These are phyloP conservation scores for Camelina laxa DNA, from an alignment of 345 rosid species.

Conservation along the genomic window DNA sequence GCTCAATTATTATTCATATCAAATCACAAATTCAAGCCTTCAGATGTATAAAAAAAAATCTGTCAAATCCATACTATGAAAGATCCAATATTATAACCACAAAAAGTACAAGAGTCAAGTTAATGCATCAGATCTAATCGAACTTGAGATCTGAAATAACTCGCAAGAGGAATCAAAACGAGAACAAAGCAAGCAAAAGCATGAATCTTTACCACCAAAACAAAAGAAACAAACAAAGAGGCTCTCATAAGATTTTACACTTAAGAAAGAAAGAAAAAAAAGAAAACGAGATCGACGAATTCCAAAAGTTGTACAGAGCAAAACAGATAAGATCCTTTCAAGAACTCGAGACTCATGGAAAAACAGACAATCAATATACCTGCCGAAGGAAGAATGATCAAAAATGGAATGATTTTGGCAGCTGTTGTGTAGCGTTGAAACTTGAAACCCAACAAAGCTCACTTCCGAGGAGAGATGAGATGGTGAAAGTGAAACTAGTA, in stretches of 20 bases:
- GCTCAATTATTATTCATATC: too few relatives aligned
- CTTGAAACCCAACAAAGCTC: constrained; percentile 24
- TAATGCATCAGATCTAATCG: constrained; percentile 22
- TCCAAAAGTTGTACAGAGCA: neutral
- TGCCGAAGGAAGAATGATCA: neutral
- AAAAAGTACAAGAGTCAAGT: neutral
- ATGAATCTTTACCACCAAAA: neutral
- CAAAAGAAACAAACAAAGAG: neutral
- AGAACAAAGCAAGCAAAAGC: neutral
- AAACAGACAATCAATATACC: neutral
- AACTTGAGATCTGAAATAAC: constrained; percentile 19
- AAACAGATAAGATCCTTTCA: constrained; percentile 9
- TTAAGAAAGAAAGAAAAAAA: neutral
- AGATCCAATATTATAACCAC: neutral
- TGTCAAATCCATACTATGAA: neutral
- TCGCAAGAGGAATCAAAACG: neutral
- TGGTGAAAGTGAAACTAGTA: constrained; percentile 1
- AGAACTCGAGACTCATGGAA: neutral
- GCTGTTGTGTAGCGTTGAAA: neutral
- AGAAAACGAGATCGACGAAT: neutral
- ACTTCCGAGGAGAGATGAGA: neutral
- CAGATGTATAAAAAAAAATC: too few relatives aligned
- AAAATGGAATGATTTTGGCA: neutral
- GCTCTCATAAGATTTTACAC: neutral
- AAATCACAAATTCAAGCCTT: neutral